Base-by-base conservation (phyloP, 140 eudicot genomes). In the Oenanthe javanica region DNA sequence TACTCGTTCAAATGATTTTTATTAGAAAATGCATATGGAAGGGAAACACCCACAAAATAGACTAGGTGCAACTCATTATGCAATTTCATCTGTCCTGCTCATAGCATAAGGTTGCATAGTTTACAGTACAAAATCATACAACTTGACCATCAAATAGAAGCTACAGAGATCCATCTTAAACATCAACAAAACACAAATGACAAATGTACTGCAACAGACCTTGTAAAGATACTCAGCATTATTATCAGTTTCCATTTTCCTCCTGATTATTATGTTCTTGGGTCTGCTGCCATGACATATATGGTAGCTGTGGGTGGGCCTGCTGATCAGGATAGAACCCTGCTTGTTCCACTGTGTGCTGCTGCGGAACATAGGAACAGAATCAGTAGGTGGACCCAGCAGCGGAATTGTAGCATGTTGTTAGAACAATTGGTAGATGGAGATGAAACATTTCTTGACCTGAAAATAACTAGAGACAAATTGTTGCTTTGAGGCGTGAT, bases 321-420 rank as follows among this genome's bases (percentile, higher is more conserved):
- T 67, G 73, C 73, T 67, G 73, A 67, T 27, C 73, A 25, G 73
- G 73, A 31, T 67, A 67, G 21, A 67, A 13, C 42, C 73, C 73
- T 67, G 73, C 45, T 27, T 27, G 73, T 67, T 31, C 45, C 45
- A 49, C 83, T 19, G 72, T 77, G 4, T 80, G 79, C 40, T 72
- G 81, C 81, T 75, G 83, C 23, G 83, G 88, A 2, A 77, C 74
- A 72, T 80, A 80, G 89, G 89, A 15, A 86, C 40, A 21, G 57
- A 21, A 70, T 80, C 86, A 8, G 80, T 76, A 15, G 80, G 82
- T 38, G 86, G 59, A 70, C 82, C 89, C 79, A 82, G 72, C 14
- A 77, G 48, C 15, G 87, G 87, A 42, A 81, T 31, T 5, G 74
- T 31, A 31, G 36, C 36, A 31, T 31, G 36, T 31, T 31, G 36